Base-by-base conservation (phyloP, 2,329 filamentous ascomycete species). In the Pseudogymnoascus sp. region DNA sequence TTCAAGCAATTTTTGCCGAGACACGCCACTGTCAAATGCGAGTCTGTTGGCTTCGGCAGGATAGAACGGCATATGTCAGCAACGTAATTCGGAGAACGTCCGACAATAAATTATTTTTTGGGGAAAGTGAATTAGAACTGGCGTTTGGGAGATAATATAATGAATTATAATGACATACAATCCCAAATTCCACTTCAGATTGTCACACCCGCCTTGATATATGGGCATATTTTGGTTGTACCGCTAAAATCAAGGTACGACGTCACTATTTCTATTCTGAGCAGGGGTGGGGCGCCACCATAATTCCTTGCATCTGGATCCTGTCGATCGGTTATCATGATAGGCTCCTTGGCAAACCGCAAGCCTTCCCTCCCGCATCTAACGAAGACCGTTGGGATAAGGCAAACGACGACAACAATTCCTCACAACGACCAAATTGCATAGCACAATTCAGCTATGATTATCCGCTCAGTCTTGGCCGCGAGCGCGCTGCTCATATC, bases 401-500 rank as follows among this genome's bases (percentile, higher is more conserved):
- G 45, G n/a, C 27, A 55, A 55, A 55, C 45, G 45, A 55, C 45
- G 4, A 55, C 45, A 55, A 3, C 45, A 33, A 31, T 8, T 55
- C 29, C 27, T 55, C 45, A 18, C 4, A 18, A 52, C 45, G 3
- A 55, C n/a, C 45, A n/a, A 10, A 55, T 18, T 33, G 6, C n/a
- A 55, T 33, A 55, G 27, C 29, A 55, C 27, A 33, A 12, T 5
- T 10, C 45, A 13, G 45, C n/a, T 31, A 55, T 55, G 45, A 33
- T 33, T 55, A 5, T 55, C 45, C 65, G 66, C 59, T 70, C 73
- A 71, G 45, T 33, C 27, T 8, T 55, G 27, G 61, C 71, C 60
- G 68, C 66, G 63, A 64, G 69, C 65, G 68, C 65, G 62, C 68
- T 61, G 63, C 59, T 72, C 1, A 10, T 65, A 9, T 61, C 66